A percentile compares a stretch with the other conserved stretches of the same genome.
Conservation (phyloP, 495 filamentous ascomycete species). For the Penicillium longicatenatum region DNA sequence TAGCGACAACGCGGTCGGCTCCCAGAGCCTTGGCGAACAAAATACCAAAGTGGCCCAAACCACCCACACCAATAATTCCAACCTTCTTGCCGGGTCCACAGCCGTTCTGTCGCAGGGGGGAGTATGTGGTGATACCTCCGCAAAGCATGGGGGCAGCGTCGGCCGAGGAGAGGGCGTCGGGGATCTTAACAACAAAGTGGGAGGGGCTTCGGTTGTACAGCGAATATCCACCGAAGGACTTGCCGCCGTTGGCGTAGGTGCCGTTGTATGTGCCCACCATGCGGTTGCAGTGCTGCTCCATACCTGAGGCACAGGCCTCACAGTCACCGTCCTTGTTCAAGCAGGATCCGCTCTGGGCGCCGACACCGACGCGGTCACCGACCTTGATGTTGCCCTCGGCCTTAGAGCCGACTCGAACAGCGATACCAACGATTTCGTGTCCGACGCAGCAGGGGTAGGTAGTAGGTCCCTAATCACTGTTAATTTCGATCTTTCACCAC, state of each 20-base stretch:
- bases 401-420: slow-evolving; percentile 71
- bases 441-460: slow-evolving; percentile 77
- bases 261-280: slow-evolving; percentile 53
- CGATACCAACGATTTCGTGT: slow-evolving; percentile 82
- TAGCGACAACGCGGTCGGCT: slow-evolving; percentile 76
- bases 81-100: slow-evolving; percentile 80
- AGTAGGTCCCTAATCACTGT: slow-evolving; percentile 44
- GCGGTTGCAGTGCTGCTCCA: slow-evolving; percentile 67
- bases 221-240: slow-evolving; percentile 69
- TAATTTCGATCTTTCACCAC: background rate
- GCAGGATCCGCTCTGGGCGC: slow-evolving; percentile 79
- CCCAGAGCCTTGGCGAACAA: slow-evolving; percentile 68
- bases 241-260: slow-evolving; percentile 53
- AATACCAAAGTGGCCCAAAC: slow-evolving; percentile 71
- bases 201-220: slow-evolving; percentile 70
- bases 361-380: slow-evolving; percentile 86
- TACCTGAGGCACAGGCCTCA: slow-evolving; percentile 61
- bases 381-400: slow-evolving; percentile 63
- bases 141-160: slow-evolving; percentile 86
- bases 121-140: slow-evolving; percentile 77
- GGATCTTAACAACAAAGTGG: slow-evolving; percentile 80
- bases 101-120: slow-evolving; percentile 70
- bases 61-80: slow-evolving; percentile 82
- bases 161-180: slow-evolving; percentile 57
- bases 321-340: slow-evolving; percentile 58